Evolutionary conservation across 2,329 filamentous ascomycete genomes (phyloP).

Genomic region (Talaromyces sp.): DNA sequence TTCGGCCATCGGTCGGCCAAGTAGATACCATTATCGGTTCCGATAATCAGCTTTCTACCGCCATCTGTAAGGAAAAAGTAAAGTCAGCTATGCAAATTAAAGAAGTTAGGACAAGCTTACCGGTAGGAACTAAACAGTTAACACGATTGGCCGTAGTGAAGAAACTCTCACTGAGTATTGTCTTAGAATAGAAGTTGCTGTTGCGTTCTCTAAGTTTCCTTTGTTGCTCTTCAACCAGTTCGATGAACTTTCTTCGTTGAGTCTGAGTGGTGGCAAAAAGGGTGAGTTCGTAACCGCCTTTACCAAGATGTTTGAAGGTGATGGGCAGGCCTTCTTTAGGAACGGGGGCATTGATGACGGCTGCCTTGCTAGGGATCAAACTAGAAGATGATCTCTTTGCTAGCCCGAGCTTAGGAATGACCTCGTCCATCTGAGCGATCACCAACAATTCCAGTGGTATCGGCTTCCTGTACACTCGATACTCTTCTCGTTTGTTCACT

Average conservation of each 20-base stretch:
- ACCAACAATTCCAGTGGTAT: conserved; percentile 90
- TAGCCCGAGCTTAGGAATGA: conserved; percentile 74
- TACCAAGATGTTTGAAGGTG: conserved; percentile 92
- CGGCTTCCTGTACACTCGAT: conserved; percentile 90
- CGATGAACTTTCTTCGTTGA: conserved; percentile 92
- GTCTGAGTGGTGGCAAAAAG: conserved; percentile 82
- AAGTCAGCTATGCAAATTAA: background rate
- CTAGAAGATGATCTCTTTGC: conserved; percentile 86
- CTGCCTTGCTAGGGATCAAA: conserved; percentile 62
- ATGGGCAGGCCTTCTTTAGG: conserved; percentile 82
- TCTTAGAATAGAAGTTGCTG: conserved; percentile 67
- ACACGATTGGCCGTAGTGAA: conserved; percentile 85
- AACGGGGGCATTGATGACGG: conserved; percentile 44
- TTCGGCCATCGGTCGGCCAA: conserved; percentile 86
- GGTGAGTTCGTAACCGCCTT: conserved; percentile 88
- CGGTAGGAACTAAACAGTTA: conserved; percentile 90
- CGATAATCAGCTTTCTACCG: conserved; percentile 88
- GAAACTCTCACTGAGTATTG: conserved; percentile 74
- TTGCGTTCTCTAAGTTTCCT: conserved; percentile 70
- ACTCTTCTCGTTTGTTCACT: conserved; percentile 87
- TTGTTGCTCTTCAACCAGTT: conserved; percentile 89
- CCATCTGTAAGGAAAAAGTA: conserved; percentile 59
- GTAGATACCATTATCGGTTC: conserved; percentile 91
- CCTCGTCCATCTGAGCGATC: conserved; percentile 95
- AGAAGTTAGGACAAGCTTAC: conserved; percentile 48